Evolutionary conservation across 768 basidiomycete species (phyloP).

Genomic region (Pisolithus sp.): DNA sequence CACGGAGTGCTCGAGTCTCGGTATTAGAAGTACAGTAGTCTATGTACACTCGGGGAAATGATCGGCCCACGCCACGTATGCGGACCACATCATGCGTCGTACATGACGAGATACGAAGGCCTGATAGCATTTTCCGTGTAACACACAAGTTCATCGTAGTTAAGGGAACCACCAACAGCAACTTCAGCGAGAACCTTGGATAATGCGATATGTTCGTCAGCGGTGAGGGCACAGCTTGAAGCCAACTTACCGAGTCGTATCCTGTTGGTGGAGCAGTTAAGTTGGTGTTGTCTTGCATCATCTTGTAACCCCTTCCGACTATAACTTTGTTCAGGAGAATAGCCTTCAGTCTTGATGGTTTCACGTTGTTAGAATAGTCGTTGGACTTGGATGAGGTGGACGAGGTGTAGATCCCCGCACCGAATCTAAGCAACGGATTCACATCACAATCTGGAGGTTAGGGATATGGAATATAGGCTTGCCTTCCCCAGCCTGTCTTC

Average conservation of each 20-base stretch:
- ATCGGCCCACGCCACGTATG: not conserved
- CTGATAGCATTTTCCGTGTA: constrained; percentile 67
- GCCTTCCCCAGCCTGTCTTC: constrained; percentile 72
- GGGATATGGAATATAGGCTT: constrained; percentile 6
- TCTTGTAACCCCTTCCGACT: constrained; percentile 63
- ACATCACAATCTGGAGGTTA: constrained; percentile 2
- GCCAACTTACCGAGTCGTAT: constrained; percentile 54
- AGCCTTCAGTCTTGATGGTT: constrained; percentile 49
- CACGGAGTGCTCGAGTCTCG: not conserved
- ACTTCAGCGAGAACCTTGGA: constrained; percentile 59
- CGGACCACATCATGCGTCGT: constrained; percentile 36
- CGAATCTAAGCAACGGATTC: constrained; percentile 41
- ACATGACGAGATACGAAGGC: constrained; percentile 66
- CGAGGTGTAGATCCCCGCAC: constrained; percentile 66
- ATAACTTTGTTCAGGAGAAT: constrained; percentile 72
- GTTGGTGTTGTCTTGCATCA: constrained; percentile 49
- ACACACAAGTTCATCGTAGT: constrained; percentile 68
- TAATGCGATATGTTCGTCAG: constrained; percentile 1
- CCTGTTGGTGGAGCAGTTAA: constrained; percentile 55
- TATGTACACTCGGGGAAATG: not conserved
- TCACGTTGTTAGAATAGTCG: constrained; percentile 60
- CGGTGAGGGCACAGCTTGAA: not conserved
- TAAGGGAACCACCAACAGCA: constrained; percentile 50
- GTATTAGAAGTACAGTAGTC: not conserved
- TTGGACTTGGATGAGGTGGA: constrained; percentile 80